These are phyloP conservation scores for Scopulariopsis brevicaulis DNA, from an alignment of 2,329 filamentous ascomycete genomes.

Conservation along the genomic window DNA sequence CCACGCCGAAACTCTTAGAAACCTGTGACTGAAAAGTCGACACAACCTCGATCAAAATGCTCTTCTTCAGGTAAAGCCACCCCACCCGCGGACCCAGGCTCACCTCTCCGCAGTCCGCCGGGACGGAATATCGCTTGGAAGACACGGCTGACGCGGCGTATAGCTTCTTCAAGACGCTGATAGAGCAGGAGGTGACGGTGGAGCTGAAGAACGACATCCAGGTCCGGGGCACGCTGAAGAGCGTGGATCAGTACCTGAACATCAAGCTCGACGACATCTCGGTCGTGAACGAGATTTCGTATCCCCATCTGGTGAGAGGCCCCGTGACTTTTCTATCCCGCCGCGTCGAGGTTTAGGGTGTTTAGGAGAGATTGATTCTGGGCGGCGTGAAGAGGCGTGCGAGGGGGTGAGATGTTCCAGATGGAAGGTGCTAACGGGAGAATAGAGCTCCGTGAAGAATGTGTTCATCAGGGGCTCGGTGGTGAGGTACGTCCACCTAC, in stretches of 20 bases:
- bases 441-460: conserved; percentile 70
- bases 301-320: conserved; percentile 71
- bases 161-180: conserved; percentile 95
- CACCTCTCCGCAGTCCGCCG: not conserved
- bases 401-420: not conserved
- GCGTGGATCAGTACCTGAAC: conserved; percentile 97
- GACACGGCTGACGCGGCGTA: not conserved
- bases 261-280: conserved; percentile 96
- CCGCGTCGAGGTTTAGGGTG: not conserved
- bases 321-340: conserved; percentile 1
- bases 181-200: conserved; percentile 93
- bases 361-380: not conserved
- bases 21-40: not conserved
- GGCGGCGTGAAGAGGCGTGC: not conserved
- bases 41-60: conserved; percentile 20
- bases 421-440: not conserved
- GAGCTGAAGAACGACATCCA: conserved; percentile 99
- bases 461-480: conserved; percentile 93
- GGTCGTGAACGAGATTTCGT: conserved; percentile 86
- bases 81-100: not conserved
- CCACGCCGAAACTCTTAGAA: not conserved
- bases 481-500: conserved; percentile 84
- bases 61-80: conserved; percentile 29
- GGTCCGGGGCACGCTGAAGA: conserved; percentile 90
- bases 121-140: not conserved